Percentiles rank a stretch among this genome's conserved stretches.
These are phyloP conservation scores for Pachysandra terminalis DNA, from an alignment of 164 flowering plant genomes.

Conservation along the genomic window DNA sequence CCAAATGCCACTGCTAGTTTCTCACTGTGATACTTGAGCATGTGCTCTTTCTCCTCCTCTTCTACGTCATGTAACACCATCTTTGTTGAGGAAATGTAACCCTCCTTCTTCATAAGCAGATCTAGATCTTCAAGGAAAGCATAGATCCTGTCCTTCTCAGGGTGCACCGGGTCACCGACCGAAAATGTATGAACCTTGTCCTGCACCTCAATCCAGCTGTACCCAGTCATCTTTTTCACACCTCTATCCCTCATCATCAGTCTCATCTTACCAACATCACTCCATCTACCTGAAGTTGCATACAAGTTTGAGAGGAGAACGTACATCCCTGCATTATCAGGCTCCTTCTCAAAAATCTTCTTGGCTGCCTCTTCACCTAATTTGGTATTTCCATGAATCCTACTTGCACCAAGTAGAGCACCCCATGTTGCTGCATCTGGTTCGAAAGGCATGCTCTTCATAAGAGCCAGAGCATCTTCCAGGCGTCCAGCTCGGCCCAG, in stretches of 20 bases:
- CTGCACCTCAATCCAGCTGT: slow-evolving; percentile 84
- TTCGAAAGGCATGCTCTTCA: slow-evolving; percentile 70
- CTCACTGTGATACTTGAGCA: slow-evolving; percentile 90
- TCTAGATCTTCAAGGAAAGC: slow-evolving; percentile 73
- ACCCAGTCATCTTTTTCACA: slow-evolving; percentile 73
- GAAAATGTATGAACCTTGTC: slow-evolving; percentile 69
- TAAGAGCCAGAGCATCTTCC: slow-evolving; percentile 67
- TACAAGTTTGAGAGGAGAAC: slow-evolving; percentile 87
- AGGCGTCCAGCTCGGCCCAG: slow-evolving; percentile 90
- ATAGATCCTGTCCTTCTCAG: slow-evolving; percentile 60
- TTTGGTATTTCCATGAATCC: slow-evolving; percentile 76
- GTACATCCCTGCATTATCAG: slow-evolving; percentile 91
- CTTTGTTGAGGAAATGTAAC: slow-evolving; percentile 64
- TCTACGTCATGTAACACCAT: slow-evolving; percentile 88
- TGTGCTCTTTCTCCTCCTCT: slow-evolving; percentile 88
- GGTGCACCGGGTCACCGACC: slow-evolving; percentile 71
- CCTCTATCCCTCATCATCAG: slow-evolving; percentile 72
- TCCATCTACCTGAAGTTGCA: slow-evolving; percentile 85
- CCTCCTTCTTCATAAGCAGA: slow-evolving; percentile 51
- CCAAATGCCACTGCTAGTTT: slow-evolving; percentile 90
- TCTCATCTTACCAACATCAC: slow-evolving; percentile 67
- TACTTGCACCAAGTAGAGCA: slow-evolving; percentile 87
- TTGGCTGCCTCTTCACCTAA: slow-evolving; percentile 85
- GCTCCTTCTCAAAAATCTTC: slow-evolving; percentile 74
- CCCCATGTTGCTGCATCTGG: slow-evolving; percentile 97